Evolutionary conservation across 352 stramenopile genomes (phyloP), one percentile per base, ranked within the genome.

Genomic region (Aphanomyces cochlioides): DNA sequence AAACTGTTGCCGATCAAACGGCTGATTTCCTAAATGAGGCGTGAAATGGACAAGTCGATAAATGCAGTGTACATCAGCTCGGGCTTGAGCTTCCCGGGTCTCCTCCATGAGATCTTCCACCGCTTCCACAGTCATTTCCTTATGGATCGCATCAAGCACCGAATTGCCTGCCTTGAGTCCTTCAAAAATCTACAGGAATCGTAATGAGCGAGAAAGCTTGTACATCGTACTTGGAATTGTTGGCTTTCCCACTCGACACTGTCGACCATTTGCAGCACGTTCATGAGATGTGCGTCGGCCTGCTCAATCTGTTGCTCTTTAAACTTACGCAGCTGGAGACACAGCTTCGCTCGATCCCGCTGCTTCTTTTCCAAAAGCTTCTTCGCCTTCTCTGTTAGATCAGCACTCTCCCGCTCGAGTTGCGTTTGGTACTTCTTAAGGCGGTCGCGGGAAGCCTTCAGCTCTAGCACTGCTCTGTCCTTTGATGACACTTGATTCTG

Each of bases 81-180:
- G 87, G n/a, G 83, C 78, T 38, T 89, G 82, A 5, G 87, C 89
- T 78, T 96, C 89, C 72, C 90, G 81, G 8, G 85, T 95, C 76
- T 96, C 89, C 6, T 93, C 74, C 88, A 96, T 94, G 34, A 96
- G 72, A 56, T 96, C 87, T 63, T 95, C 85, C 2, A 96, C 86
- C 37, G 88, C 85, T 47, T 96, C 89, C 34, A 95, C 80, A 1
- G 79, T 91, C 83, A 96, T 94, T 69, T 95, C 86, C 83, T 94
- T 87, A 75, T 96, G 88, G 43, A 96, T 92, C 21, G 85, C 84
- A 68, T 96, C 88, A 60, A 96, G 74, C 45, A 94, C 87, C 21
- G 79, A 90, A 70, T 96, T 96, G 53, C 88, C 88, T 3, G 87
- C 85, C 74, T 96, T 95, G 28, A 96, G 82, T 1, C 87, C 88